These are phyloP conservation scores for Fusarium sp. DNA, from an alignment of 2,329 filamentous ascomycete genomes.

Conservation along the genomic window DNA sequence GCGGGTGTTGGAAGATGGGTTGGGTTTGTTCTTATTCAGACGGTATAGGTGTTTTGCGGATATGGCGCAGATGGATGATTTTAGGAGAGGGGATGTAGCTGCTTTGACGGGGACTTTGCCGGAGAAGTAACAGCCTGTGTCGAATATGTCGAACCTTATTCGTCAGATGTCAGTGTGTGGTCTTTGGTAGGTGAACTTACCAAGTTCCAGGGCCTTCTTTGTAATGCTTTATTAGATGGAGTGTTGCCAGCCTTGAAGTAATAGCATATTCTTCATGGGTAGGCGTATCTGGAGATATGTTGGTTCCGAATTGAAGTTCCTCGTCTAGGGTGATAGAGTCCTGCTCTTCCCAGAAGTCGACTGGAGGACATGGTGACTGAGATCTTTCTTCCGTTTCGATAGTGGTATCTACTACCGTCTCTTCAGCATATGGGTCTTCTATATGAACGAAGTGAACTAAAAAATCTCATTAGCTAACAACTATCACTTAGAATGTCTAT, in stretches of 20 bases:
- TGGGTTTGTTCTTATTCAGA: not conserved
- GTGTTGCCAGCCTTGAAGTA: not conserved
- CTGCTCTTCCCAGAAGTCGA: not conserved
- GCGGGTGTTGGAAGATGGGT: not conserved
- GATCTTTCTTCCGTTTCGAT: not conserved
- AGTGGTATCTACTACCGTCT: accelerated
- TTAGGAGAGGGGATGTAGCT: conserved; percentile 27
- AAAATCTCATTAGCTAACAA: accelerated
- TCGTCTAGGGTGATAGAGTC: not conserved
- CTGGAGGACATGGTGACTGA: not conserved
- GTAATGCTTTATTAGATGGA: conserved; percentile 35
- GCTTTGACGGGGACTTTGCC: conserved; percentile 43
- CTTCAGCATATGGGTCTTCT: conserved; percentile 12
- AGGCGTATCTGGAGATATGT: accelerated
- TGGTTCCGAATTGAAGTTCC: accelerated
- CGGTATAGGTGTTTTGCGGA: conserved; percentile 38
- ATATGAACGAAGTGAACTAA: conserved; percentile 35
- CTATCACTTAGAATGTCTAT: accelerated
- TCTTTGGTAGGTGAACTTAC: not conserved
- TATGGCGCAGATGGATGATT: conserved; percentile 40
- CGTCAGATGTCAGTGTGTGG: too few species aligned
- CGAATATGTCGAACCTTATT: conserved; percentile 43
- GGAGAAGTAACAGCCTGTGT: conserved; percentile 42
- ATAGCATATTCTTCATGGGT: not conserved
- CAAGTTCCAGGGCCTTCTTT: conserved; percentile 41